Percentiles rank a stretch among this genome's conserved stretches.
phyloP scores from a whole-genome alignment of 768 basidiomycete genomes.

The Mycena alexandri region DNA sequence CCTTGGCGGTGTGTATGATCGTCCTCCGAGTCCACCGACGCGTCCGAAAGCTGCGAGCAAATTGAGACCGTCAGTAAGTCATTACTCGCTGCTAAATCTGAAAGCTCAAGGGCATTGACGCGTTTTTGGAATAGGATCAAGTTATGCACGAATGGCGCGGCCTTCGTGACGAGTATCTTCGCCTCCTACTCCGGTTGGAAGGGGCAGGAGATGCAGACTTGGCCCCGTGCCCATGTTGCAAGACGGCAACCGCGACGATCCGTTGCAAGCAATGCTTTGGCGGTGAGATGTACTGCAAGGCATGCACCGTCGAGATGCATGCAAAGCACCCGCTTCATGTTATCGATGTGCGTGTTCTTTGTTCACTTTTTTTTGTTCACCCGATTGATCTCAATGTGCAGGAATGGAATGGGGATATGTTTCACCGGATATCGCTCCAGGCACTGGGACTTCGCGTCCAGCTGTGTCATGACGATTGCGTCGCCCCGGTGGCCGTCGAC shows the following conservation, averaged over 20 bases:
- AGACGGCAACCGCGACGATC: no score
- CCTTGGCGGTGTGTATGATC: no score
- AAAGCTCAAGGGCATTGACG: no score
- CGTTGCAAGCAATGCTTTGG: no score
- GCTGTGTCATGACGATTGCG: conserved; percentile 41
- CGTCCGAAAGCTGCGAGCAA: not conserved
- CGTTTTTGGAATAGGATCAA: not conserved
- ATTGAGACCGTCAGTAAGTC: not conserved
- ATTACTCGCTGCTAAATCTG: not conserved
- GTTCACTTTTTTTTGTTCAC: no score
- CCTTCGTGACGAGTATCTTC: not conserved
- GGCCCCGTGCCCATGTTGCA: not conserved
- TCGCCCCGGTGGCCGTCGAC: no score
- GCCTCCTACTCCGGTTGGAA: not conserved
- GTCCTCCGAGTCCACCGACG: not conserved
- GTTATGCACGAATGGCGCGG: not conserved
- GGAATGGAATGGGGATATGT: conserved; percentile 34
- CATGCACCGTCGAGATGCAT: no score
- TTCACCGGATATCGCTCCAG: no score
- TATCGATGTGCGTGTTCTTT: conserved; percentile 28
- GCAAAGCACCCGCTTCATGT: no score
- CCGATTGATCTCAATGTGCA: no score
- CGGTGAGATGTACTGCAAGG: no score
- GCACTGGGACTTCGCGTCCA: conserved; percentile 41
- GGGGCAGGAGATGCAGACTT: not conserved